Evolutionary conservation across 169 alveolate genomes (phyloP).

Genomic region (Amoebophrya sp.): DNA sequence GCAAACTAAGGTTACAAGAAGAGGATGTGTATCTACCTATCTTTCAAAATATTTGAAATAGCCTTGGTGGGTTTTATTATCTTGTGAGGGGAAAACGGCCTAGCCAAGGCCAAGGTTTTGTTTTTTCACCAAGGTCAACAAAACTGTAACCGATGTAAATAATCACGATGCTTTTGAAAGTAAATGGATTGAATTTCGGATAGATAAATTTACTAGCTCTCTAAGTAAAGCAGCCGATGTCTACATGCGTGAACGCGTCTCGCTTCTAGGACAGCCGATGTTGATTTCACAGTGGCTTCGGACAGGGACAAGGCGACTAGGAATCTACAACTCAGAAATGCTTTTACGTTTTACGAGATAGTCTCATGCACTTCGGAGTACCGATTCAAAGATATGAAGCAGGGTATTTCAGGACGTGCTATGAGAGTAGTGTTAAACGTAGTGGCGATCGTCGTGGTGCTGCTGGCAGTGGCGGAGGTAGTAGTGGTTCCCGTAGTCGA

Average conservation of each 20-base stretch:
- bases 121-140: too few species aligned
- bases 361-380: neutral
- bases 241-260: neutral
- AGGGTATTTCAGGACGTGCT: neutral
- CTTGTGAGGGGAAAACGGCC: too few species aligned
- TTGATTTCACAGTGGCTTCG: neutral
- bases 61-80: too few species aligned
- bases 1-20: too few species aligned
- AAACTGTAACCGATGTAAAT: too few species aligned
- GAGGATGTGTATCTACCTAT: too few species aligned
- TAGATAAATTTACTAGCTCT: too few species aligned
- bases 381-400: neutral
- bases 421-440: neutral
- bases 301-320: neutral
- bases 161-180: too few species aligned
- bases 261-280: neutral
- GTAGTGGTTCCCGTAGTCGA: too few species aligned
- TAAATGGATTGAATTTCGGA: too few species aligned
- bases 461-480: neutral
- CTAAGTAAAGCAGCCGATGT: conserved; percentile 4
- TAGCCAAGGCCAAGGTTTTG: too few species aligned
- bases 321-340: conserved; percentile 13
- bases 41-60: too few species aligned
- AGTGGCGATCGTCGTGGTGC: neutral
- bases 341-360: neutral